A percentile compares a stretch with the other conserved stretches of the same genome.
These are phyloP conservation scores for Dacryopinax spathularia DNA, from an alignment of 768 basidiomycete species.

Conservation along the genomic window DNA sequence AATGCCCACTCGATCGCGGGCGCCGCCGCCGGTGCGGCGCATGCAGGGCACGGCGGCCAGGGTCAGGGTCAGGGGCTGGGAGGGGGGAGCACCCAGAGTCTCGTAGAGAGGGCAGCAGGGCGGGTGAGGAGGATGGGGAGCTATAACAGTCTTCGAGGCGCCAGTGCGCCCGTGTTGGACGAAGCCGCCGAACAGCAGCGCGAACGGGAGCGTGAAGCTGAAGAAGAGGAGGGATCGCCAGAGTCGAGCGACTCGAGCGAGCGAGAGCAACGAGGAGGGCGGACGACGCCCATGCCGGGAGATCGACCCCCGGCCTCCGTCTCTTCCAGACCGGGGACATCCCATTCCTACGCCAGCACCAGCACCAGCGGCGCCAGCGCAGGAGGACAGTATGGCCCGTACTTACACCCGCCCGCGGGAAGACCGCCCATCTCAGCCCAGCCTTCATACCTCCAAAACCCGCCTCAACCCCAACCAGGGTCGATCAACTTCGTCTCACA, in stretches of 20 bases:
- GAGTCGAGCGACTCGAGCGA: neutral
- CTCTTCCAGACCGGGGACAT: neutral
- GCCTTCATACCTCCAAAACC: neutral
- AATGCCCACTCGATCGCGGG: constrained; percentile 23
- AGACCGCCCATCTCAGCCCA: neutral
- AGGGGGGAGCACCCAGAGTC: constrained; percentile 16
- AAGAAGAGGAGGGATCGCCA: neutral
- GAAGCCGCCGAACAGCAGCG: neutral
- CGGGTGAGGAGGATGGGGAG: neutral
- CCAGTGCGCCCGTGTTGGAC: neutral
- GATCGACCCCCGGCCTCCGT: neutral
- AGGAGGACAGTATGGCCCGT: neutral
- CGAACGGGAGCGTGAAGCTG: too few relatives aligned
- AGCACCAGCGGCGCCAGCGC: neutral
- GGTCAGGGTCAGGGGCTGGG: too few relatives aligned
- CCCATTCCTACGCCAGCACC: neutral
- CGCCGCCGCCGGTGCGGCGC: neutral
- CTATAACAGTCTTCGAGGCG: neutral
- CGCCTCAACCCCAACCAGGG: neutral
- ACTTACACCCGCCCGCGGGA: constrained; percentile 4
- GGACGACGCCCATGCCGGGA: neutral
- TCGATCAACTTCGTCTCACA: constrained; percentile 18
- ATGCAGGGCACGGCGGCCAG: too few relatives aligned
- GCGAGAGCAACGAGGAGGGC: neutral
- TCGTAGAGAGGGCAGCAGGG: neutral